These are phyloP conservation scores for Blumeriella jaapii DNA, from an alignment of 2,329 filamentous ascomycete species.

Conservation along the genomic window DNA sequence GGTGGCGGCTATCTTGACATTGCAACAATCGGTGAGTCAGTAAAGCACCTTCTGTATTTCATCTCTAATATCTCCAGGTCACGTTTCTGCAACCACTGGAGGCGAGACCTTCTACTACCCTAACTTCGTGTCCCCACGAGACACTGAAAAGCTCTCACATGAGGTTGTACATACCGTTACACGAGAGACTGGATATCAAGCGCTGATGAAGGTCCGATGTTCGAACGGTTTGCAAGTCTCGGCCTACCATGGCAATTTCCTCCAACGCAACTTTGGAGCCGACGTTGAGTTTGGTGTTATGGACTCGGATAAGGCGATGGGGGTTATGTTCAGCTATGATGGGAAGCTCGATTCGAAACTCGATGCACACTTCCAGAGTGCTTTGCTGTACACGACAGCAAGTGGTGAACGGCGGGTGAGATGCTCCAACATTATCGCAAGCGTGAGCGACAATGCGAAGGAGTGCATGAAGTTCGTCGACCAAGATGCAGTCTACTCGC, in stretches of 20 bases:
- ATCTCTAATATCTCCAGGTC: slow-evolving; percentile 39
- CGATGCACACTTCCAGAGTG: slow-evolving; percentile 95
- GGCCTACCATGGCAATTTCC: slow-evolving; percentile 91
- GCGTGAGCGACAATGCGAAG: slow-evolving; percentile 73
- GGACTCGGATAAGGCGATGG: slow-evolving; percentile 87
- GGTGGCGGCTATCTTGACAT: slow-evolving; percentile 87
- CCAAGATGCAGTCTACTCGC: slow-evolving; percentile 80
- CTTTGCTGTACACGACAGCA: slow-evolving; percentile 86
- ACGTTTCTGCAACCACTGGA: slow-evolving; percentile 78
- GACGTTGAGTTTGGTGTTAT: slow-evolving; percentile 90
- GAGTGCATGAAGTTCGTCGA: slow-evolving; percentile 89
- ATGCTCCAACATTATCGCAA: slow-evolving; percentile 88
- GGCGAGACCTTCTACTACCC: slow-evolving; percentile 96
- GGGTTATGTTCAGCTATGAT: slow-evolving; percentile 86
- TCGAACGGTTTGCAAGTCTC: slow-evolving; percentile 91
- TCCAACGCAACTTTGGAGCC: slow-evolving; percentile 88
- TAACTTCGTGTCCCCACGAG: slow-evolving; percentile 82
- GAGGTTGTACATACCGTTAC: slow-evolving; percentile 82
- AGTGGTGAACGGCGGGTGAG: slow-evolving; percentile 80
- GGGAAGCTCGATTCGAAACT: slow-evolving; percentile 95
- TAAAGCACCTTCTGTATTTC: background rate
- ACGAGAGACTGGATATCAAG: slow-evolving; percentile 88
- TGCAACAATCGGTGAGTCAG: slow-evolving; percentile 65
- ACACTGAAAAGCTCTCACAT: slow-evolving; percentile 69
- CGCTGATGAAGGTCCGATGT: slow-evolving; percentile 95